phyloP scores from a whole-genome alignment of 78 protist genomes.

The Anaeramoeba flamelloides region DNA sequence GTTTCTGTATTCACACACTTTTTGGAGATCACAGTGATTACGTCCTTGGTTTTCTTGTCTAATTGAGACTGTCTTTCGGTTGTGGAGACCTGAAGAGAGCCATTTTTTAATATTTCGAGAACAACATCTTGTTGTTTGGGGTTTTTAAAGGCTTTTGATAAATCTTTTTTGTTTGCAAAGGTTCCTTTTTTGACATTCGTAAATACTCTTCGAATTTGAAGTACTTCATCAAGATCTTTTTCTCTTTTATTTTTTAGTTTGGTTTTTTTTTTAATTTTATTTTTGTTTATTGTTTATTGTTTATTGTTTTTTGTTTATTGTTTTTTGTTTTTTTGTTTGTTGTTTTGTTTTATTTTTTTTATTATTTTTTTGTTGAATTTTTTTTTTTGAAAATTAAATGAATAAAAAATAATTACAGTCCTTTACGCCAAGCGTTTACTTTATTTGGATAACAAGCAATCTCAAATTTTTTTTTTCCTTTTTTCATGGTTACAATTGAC shows the following conservation, averaged over 20 bases:
- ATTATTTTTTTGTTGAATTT: too few species aligned
- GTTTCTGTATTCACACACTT: conserved; percentile 2
- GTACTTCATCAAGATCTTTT: not conserved
- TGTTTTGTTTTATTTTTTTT: too few species aligned
- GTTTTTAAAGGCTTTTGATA: not conserved
- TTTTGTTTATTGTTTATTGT: too few species aligned
- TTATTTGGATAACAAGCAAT: not conserved
- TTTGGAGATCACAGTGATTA: not conserved
- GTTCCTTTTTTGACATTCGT: not conserved
- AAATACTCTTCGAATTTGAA: not conserved
- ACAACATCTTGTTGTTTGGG: not conserved
- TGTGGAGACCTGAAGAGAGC: not conserved
- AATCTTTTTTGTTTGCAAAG: not conserved
- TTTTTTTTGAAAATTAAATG: too few species aligned
- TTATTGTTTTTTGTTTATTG: too few species aligned
- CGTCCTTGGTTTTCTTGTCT: not conserved
- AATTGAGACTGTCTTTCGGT: not conserved
- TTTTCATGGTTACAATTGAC: not conserved
- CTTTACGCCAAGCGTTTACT: not conserved
- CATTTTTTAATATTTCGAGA: not conserved
- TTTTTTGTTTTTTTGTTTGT: too few species aligned
- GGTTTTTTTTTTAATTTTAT: too few species aligned
- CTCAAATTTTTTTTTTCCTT: not conserved
- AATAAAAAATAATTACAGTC: not conserved
- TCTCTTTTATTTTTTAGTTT: too few species aligned